Percentiles rank a stretch among this genome's conserved stretches.
These are phyloP conservation scores for Ilyonectria destructans DNA, from an alignment of 2,329 filamentous ascomycete genomes.

Conservation along the genomic window DNA sequence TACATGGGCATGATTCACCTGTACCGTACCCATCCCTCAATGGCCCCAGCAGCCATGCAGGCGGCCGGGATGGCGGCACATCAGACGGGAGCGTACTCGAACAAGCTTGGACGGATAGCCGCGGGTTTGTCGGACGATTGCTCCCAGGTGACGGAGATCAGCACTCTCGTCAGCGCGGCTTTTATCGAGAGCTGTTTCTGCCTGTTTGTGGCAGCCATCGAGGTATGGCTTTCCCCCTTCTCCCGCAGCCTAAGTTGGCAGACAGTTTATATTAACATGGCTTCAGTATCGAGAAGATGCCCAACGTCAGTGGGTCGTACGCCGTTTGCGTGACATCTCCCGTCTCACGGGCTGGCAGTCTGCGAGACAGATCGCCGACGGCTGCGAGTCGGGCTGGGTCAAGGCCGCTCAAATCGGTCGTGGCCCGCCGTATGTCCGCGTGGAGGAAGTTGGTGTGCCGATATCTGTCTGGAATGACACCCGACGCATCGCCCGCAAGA, in stretches of 20 bases:
- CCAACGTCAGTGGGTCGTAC: slow-evolving; percentile 86
- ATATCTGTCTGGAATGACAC: slow-evolving; percentile 65
- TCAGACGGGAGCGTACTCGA: slow-evolving; percentile 80
- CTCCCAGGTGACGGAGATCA: slow-evolving; percentile 72
- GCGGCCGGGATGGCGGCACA: slow-evolving; percentile 85
- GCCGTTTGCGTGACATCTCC: slow-evolving; percentile 81
- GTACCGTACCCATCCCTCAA: slow-evolving; percentile 86
- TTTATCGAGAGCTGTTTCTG: slow-evolving; percentile 87
- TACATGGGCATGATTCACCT: slow-evolving; percentile 89
- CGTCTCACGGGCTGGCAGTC: slow-evolving; percentile 91
- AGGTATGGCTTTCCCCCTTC: slow-evolving; percentile 61
- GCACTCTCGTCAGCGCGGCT: slow-evolving; percentile 84
- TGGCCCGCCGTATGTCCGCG: slow-evolving; percentile 80
- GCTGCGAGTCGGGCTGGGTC: slow-evolving; percentile 89
- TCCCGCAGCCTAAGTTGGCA: background rate
- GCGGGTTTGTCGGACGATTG: slow-evolving; percentile 78
- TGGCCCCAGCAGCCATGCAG: slow-evolving; percentile 92
- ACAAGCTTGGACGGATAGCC: slow-evolving; percentile 84
- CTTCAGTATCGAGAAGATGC: slow-evolving; percentile 77
- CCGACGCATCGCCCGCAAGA: slow-evolving; percentile 67
- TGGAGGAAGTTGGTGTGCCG: slow-evolving; percentile 57
- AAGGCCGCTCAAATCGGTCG: slow-evolving; percentile 81
- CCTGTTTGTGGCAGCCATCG: slow-evolving; percentile 89
- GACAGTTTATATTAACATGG: slow-evolving; percentile 35
- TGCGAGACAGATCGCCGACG: slow-evolving; percentile 84